A percentile compares a stretch with the other conserved stretches of the same genome.
These are phyloP conservation scores for Aspergillus melleus DNA, from an alignment of 2,329 filamentous ascomycete genomes.

Conservation along the genomic window DNA sequence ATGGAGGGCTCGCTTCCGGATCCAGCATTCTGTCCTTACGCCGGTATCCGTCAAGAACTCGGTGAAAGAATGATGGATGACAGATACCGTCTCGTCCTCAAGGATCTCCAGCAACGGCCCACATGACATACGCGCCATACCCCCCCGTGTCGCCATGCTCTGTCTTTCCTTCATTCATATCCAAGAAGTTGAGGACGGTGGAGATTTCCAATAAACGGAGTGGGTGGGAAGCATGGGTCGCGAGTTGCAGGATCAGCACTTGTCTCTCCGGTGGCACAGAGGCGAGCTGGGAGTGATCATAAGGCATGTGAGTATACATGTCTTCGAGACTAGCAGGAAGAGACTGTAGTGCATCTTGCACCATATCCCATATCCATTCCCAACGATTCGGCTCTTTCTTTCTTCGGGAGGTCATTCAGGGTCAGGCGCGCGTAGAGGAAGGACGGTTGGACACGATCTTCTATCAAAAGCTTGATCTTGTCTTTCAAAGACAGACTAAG, in stretches of 20 bases:
- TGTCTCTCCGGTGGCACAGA: conserved; percentile 36
- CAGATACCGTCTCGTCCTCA: conserved; percentile 46
- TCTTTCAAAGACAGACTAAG: background rate
- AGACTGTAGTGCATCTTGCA: conserved; percentile 16
- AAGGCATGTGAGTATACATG: conserved; percentile 43
- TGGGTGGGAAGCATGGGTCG: conserved; percentile 46
- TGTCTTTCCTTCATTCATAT: conserved; percentile 7
- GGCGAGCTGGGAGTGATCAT: conserved; percentile 37
- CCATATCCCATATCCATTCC: background rate
- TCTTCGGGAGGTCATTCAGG: conserved; percentile 38
- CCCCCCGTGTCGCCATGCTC: conserved; percentile 28
- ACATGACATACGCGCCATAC: conserved; percentile 37
- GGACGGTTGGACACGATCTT: background rate
- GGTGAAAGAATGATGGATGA: conserved; percentile 52
- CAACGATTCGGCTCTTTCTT: background rate
- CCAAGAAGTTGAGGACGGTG: conserved; percentile 15
- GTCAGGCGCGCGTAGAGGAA: conserved; percentile 37
- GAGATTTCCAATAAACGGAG: conserved; percentile 48
- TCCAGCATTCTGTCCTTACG: background rate
- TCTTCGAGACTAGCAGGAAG: conserved; percentile 42
- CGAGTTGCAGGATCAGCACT: conserved; percentile 41
- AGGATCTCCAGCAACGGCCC: conserved; percentile 47
- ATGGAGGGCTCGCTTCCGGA: background rate
- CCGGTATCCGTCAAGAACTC: conserved; percentile 43
- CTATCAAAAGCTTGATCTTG: too few relatives aligned